phyloP scores from a whole-genome alignment of 2,329 filamentous ascomycete species.

The Fusarium euwallaceae region DNA sequence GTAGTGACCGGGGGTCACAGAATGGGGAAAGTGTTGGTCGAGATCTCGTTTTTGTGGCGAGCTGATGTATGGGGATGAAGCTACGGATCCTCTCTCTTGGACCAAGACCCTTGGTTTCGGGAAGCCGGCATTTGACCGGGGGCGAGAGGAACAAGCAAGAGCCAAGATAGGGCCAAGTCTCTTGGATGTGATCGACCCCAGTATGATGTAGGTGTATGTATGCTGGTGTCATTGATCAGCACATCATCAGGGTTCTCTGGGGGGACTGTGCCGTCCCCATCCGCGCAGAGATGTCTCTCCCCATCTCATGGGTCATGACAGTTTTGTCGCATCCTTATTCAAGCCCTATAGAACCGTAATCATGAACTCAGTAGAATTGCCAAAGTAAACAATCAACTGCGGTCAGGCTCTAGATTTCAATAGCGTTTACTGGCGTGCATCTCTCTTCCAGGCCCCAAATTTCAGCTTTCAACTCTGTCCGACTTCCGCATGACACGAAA shows the following conservation, averaged over 20 bases:
- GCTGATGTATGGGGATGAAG: not conserved
- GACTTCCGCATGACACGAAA: not conserved
- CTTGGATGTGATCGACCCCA: not conserved
- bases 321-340: not conserved
- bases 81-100: not conserved
- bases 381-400: not conserved
- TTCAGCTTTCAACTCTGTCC: not conserved
- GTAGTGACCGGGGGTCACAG: not conserved
- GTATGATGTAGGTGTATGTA: not conserved
- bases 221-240: not conserved
- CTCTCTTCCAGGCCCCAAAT: not conserved
- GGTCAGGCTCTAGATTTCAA: not conserved
- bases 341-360: not conserved
- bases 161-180: not conserved
- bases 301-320: not conserved
- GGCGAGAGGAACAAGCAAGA: not conserved
- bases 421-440: not conserved
- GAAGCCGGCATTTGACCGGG: not conserved
- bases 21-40: not conserved
- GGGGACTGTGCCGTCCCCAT: not conserved
- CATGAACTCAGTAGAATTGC: not conserved
- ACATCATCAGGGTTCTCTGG: not conserved
- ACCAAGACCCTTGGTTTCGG: not conserved
- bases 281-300: not conserved
- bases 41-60: conserved; percentile 2